These are phyloP conservation scores for Thelephora ganbajun DNA, from an alignment of 768 basidiomycete genomes.

Conservation along the genomic window DNA sequence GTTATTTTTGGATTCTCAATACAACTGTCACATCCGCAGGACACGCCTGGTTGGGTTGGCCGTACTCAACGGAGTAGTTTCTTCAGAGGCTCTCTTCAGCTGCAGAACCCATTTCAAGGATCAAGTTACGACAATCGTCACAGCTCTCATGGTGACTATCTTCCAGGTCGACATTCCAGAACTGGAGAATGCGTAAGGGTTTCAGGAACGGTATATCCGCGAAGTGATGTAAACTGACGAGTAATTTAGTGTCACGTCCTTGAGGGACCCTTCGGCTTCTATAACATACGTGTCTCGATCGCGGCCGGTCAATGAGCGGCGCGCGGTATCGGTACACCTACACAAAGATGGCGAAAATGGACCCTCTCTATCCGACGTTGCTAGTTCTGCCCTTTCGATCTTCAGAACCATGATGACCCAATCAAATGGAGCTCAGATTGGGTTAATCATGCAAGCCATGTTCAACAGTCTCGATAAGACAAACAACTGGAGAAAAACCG, in stretches of 20 bases:
- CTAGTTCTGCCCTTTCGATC: conserved; percentile 58
- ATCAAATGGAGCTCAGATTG: conserved; percentile 64
- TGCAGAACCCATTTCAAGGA: conserved; percentile 55
- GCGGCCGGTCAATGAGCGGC: conserved; percentile 62
- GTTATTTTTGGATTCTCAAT: neutral
- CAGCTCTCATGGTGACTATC: conserved; percentile 55
- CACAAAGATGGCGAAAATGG: conserved; percentile 85
- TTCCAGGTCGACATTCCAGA: conserved; percentile 43
- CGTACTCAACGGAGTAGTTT: conserved; percentile 64
- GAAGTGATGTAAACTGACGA: no score
- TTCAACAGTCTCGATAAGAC: conserved; percentile 53
- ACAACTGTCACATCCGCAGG: conserved; percentile 23
- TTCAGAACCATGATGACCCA: conserved; percentile 61
- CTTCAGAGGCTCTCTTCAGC: conserved; percentile 74
- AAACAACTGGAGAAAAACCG: conserved; percentile 48
- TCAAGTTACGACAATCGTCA: conserved; percentile 60
- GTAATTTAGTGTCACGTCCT: no score
- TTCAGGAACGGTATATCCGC: no score
- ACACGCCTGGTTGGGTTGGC: conserved; percentile 80
- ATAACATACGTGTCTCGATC: conserved; percentile 49
- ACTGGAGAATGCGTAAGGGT: conserved; percentile 57
- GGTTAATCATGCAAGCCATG: conserved; percentile 54
- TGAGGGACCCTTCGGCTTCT: no score
- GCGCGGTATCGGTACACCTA: conserved; percentile 80
- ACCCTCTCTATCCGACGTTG: conserved; percentile 59